A percentile compares a stretch with the other conserved stretches of the same genome.
phyloP scores from a whole-genome alignment of 2,329 filamentous ascomycete species.

The Penicillium sumatraense region DNA sequence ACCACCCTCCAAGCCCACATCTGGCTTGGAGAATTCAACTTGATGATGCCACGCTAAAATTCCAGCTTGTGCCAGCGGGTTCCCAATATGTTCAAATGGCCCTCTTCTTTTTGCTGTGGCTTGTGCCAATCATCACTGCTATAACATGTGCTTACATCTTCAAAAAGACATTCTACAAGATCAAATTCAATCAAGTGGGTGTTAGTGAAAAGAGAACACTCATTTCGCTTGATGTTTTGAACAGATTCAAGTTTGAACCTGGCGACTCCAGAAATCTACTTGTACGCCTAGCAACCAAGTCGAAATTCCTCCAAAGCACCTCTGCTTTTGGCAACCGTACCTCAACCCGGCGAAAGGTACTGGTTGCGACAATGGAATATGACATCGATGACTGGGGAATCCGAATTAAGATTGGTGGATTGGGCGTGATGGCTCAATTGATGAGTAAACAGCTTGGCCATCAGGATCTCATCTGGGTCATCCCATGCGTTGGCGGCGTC shows the following conservation, averaged over 20 bases:
- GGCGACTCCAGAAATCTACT: slow-evolving; percentile 39
- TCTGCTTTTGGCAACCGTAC: slow-evolving; percentile 37
- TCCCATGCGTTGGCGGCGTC: slow-evolving; percentile 65
- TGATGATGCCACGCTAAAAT: slow-evolving; percentile 59
- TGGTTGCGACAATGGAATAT: slow-evolving; percentile 74
- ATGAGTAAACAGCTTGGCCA: slow-evolving; percentile 70
- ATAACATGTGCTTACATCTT: slow-evolving; percentile 59
- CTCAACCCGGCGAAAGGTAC: slow-evolving; percentile 57
- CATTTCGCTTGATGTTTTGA: slow-evolving; percentile 41
- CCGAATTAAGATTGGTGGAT: slow-evolving; percentile 72
- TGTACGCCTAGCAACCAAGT: slow-evolving; percentile 40
- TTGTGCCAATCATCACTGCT: slow-evolving; percentile 58
- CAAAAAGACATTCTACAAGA: slow-evolving; percentile 65
- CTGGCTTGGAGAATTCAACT: slow-evolving; percentile 61
- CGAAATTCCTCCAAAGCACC: slow-evolving; percentile 42
- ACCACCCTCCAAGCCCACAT: slow-evolving; percentile 58
- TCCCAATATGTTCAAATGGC: slow-evolving; percentile 59
- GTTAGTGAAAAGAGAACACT: slow-evolving; percentile 55
- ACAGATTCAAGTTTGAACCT: slow-evolving; percentile 38
- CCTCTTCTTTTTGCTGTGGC: slow-evolving; percentile 59
- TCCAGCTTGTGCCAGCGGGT: slow-evolving; percentile 58
- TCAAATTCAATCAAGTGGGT: slow-evolving; percentile 66
- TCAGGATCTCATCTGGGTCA: slow-evolving; percentile 69
- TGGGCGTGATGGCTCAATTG: slow-evolving; percentile 72
- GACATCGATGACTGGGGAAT: slow-evolving; percentile 72